phyloP scores from a whole-genome alignment of 371 early-diverging fungal species.

The Rhizopus microsporus region DNA sequence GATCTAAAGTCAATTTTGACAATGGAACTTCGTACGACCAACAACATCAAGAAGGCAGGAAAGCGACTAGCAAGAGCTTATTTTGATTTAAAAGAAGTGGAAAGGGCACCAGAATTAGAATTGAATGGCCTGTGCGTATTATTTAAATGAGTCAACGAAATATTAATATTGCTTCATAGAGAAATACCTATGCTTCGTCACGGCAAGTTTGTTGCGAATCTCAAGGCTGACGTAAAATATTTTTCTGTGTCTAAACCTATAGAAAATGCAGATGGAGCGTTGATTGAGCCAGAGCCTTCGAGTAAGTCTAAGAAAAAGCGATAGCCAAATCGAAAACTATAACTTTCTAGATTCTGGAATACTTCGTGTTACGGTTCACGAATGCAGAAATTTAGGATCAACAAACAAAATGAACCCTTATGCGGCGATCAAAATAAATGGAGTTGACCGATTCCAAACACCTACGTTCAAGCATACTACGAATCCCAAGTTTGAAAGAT shows the following conservation, averaged over 20 bases:
- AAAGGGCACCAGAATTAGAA: slow-evolving; percentile 25
- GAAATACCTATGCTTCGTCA: slow-evolving; percentile 41
- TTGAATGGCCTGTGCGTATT: slow-evolving; percentile 17
- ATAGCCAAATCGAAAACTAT: background rate
- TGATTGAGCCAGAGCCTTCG: slow-evolving; percentile 58
- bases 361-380: slow-evolving; percentile 56
- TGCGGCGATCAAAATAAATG: slow-evolving; percentile 49
- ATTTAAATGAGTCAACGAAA: background rate
- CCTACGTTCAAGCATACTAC: slow-evolving; percentile 45
- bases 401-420: slow-evolving; percentile 44
- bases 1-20: slow-evolving; percentile 54
- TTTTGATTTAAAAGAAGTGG: slow-evolving; percentile 57
- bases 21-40: slow-evolving; percentile 36
- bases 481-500: slow-evolving; percentile 50
- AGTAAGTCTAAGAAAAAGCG: slow-evolving; percentile 34
- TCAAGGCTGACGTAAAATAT: slow-evolving; percentile 59
- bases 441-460: slow-evolving; percentile 41
- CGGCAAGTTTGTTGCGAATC: slow-evolving; percentile 51
- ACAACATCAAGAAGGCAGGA: slow-evolving; percentile 24
- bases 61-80: slow-evolving; percentile 47
- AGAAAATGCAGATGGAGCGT: slow-evolving; percentile 41
- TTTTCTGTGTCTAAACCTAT: slow-evolving; percentile 64
- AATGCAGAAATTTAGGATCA: slow-evolving; percentile 45
- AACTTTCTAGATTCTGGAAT: slow-evolving; percentile 48
- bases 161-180: slow-evolving; percentile 16